A percentile compares a stretch with the other conserved stretches of the same genome.
These are phyloP conservation scores for Sabuloglossum arenarium DNA, from an alignment of 495 filamentous ascomycete species.

Conservation along the genomic window DNA sequence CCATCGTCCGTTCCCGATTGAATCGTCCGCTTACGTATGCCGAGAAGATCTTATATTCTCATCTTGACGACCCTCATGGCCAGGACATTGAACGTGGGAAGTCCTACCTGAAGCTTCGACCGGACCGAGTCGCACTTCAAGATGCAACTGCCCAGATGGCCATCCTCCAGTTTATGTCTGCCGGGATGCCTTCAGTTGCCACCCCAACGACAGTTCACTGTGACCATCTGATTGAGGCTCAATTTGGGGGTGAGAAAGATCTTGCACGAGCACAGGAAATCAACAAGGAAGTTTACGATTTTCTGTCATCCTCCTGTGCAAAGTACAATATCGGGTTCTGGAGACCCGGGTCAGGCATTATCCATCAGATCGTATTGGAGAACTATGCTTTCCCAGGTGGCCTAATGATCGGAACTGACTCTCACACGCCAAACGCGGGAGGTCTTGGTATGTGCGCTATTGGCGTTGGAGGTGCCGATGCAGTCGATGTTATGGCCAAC, in stretches of 20 bases:
- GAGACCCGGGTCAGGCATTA: slow-evolving; percentile 96
- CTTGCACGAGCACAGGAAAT: slow-evolving; percentile 73
- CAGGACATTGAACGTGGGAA: slow-evolving; percentile 91
- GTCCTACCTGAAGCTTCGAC: slow-evolving; percentile 88
- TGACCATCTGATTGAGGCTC: slow-evolving; percentile 97
- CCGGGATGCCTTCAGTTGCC: slow-evolving; percentile 82
- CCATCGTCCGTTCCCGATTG: slow-evolving; percentile 67
- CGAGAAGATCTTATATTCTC: slow-evolving; percentile 98
- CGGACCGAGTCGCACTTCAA: slow-evolving; percentile 97
- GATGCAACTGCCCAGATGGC: slow-evolving; percentile 99
- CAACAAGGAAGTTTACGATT: slow-evolving; percentile 99
- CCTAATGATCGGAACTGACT: slow-evolving; percentile 96
- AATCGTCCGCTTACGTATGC: slow-evolving; percentile 87
- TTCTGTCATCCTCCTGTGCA: slow-evolving; percentile 80
- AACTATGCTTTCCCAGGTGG: slow-evolving; percentile 98
- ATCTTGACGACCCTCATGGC: slow-evolving; percentile 89
- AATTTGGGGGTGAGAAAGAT: slow-evolving; percentile 88
- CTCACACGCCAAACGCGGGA: slow-evolving; percentile 95
- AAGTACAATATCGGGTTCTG: slow-evolving; percentile 99
- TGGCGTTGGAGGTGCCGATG: slow-evolving; percentile 96
- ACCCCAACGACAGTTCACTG: slow-evolving; percentile 97
- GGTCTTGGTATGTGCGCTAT: slow-evolving; percentile 92
- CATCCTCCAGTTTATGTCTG: slow-evolving; percentile 98
- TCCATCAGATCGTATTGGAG: slow-evolving; percentile 96
- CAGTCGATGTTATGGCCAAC: slow-evolving; percentile 96